phyloP scores from a whole-genome alignment of 306 rosid genomes.

The Adenanthera pavonina region DNA sequence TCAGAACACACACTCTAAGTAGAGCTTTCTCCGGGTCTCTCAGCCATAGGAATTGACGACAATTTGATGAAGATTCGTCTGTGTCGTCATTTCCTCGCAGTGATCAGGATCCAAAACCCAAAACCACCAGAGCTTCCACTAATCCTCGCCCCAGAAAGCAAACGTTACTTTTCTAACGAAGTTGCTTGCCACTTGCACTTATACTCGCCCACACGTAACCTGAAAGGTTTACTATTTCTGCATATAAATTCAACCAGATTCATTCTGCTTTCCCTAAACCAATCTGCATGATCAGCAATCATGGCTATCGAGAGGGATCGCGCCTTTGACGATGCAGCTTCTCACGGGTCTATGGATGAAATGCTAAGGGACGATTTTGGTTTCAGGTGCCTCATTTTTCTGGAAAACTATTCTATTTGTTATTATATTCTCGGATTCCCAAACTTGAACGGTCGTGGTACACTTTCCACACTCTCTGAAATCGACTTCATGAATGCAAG shows the following conservation, averaged over 20 bases:
- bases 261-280: not conserved
- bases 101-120: not conserved
- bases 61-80: not conserved
- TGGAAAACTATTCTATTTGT: not conserved
- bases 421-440: not conserved
- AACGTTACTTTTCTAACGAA: not conserved
- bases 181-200: constrained; percentile 1
- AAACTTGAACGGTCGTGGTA: not conserved
- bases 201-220: not conserved
- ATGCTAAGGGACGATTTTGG: not conserved
- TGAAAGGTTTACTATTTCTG: not conserved
- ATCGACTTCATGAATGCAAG: not conserved
- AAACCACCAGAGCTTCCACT: not conserved
- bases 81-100: not conserved
- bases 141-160: not conserved
- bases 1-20: no score
- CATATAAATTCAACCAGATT: not conserved
- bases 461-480: not conserved
- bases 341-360: not conserved
- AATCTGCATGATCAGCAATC: constrained; percentile 18
- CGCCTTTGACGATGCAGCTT: not conserved
- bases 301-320: constrained; percentile 11
- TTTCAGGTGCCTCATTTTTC: constrained; percentile 46
- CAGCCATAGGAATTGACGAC: not conserved
- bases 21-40: no score